phyloP scores from a whole-genome alignment of 805 yeast species.

The Cyberlindnera subsufficiens region DNA sequence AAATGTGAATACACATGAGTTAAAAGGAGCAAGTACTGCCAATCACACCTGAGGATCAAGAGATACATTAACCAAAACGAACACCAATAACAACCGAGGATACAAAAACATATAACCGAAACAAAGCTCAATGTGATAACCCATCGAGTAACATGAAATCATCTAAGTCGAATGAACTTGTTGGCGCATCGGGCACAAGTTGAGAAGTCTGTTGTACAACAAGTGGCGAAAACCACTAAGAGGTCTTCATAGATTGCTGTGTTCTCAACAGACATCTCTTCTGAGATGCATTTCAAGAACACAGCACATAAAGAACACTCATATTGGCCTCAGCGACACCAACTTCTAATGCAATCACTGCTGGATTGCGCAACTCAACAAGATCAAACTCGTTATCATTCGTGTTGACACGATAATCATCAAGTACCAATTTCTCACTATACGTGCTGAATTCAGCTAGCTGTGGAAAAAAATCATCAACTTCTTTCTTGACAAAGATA shows the following conservation, averaged over 20 bases:
- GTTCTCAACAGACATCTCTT: neutral
- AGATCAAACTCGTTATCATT: conserved; percentile 28
- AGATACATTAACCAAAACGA: neutral
- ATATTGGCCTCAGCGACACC: no score
- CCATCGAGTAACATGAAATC: conserved; percentile 24
- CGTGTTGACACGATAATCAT: conserved; percentile 17
- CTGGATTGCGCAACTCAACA: conserved; percentile 42
- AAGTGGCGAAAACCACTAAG: neutral
- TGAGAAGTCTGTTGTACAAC: conserved; percentile 1
- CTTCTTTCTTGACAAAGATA: conserved; percentile 13
- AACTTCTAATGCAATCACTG: conserved; percentile 28
- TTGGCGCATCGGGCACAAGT: conserved; percentile 29
- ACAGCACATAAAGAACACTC: neutral
- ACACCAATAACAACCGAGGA: neutral
- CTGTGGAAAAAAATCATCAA: conserved; percentile 10
- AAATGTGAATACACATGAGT: neutral
- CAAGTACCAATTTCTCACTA: conserved; percentile 11
- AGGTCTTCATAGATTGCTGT: neutral
- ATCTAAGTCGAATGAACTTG: conserved; percentile 25
- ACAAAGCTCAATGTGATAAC: conserved; percentile 10
- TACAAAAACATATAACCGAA: neutral
- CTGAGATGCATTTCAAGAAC: neutral
- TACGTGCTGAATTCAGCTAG: conserved; percentile 1
- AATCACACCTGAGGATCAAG: neutral
- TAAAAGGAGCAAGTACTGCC: neutral